Base-by-base conservation (phyloP, 306 rosid genomes). In the Amphicarpaea edgeworthii region DNA sequence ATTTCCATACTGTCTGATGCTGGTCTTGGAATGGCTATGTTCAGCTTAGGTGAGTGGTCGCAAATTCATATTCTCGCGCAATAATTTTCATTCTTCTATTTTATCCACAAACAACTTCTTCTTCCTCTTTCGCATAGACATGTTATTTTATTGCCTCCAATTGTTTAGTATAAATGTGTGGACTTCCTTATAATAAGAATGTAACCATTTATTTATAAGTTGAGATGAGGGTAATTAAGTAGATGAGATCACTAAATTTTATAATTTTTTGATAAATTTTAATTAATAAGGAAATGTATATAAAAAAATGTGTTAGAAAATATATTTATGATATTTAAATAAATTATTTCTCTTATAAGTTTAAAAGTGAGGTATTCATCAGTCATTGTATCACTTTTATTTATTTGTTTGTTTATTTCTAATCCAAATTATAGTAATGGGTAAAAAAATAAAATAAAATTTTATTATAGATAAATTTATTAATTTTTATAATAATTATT, bases 11-110 rank as follows among this genome's bases (percentile, higher is more conserved):
- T 93, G 66, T 93, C 98, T 12, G 97, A 93, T 76, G 97, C 98
- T 26, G 98, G 98, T 23, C 93, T 93, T 5, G 98, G 98, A 68
- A 91, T 93, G 98, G 98, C 98, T 74, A 93, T 93, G 98, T 93
- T 93, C 86, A 93, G 98, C 85, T 88, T 93, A 85, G 98, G 97
- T 93, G 76, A 87, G 89, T 79, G 32, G 67, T 73, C 69, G 15
- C 79, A 69, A 45, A 58, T 20, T 51, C 26, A 59, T 60, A 24
- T n/a, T 47, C 51, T 20, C 42, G 6, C 16, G 1, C 58, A 55
- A 82, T 42, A 51, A 62, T 69, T 70, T 70, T 60, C 71, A 51
- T 68, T 60, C 8, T 50, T 21, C 42, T n/a, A 40, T 40, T 21
- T 53, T n/a, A 40, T 40, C 47, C 41, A 12, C 46, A 11, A 59